Conservation (phyloP, 176 grass and related monocot species). For the Rhipidocladum racemiflorum region DNA sequence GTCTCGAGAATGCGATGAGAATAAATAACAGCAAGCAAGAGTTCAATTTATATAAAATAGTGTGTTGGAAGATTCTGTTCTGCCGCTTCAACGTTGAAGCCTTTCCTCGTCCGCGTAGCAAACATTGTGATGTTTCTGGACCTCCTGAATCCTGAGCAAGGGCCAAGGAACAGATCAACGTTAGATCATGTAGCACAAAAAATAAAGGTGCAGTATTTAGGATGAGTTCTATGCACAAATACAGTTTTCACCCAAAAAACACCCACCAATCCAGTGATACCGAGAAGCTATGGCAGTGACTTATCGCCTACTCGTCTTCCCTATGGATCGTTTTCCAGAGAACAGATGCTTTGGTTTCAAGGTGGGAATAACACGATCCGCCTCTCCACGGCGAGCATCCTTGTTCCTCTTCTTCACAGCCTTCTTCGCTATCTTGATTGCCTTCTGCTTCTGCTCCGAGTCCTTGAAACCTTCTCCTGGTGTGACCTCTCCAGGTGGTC, state of each 20-base stretch:
- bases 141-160: background rate
- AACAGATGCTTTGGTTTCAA: conserved; percentile 91
- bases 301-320: conserved; percentile 74
- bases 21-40: background rate
- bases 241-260: background rate
- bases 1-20: background rate
- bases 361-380: conserved; percentile 70
- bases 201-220: too few species aligned
- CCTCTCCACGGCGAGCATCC: conserved; percentile 76
- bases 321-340: conserved; percentile 64
- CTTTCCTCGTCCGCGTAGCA: background rate
- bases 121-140: too few species aligned
- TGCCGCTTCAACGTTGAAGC: background rate
- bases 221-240: background rate
- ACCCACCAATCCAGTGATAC: conserved; percentile 11
- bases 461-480: conserved; percentile 77
- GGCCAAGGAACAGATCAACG: background rate
- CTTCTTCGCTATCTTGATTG: conserved; percentile 51
- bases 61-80: background rate
- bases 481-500: conserved; percentile 44
- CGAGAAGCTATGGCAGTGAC: background rate
- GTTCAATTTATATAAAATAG: background rate
- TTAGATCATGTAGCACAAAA: background rate
- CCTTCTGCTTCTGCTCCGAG: conserved; percentile 58
- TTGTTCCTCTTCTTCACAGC: conserved; percentile 67